phyloP scores from a whole-genome alignment of 139 green algal species.

The Nannochloris sp. region DNA sequence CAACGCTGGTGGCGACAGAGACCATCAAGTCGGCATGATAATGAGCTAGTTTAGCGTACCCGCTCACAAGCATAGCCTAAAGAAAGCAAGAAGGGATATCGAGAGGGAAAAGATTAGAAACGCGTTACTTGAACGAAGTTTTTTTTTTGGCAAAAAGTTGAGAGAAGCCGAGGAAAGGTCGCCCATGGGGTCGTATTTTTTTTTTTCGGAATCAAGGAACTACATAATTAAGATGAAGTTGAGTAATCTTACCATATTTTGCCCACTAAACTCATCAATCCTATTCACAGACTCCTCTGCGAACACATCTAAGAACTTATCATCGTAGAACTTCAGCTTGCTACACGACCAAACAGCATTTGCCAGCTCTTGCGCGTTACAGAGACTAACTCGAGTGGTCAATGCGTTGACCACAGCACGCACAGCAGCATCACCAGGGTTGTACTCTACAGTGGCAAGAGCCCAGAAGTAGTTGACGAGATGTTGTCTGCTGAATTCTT shows the following conservation, averaged over 20 bases:
- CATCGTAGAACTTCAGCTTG: conserved; percentile 31
- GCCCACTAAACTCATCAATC: conserved; percentile 37
- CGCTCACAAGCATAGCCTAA: conserved; percentile 43
- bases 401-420: conserved; percentile 17
- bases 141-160: too few relatives aligned
- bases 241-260: conserved; percentile 50
- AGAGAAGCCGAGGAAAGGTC: too few relatives aligned
- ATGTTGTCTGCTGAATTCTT: conserved; percentile 36
- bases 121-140: too few relatives aligned
- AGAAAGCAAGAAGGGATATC: too few relatives aligned
- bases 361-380: conserved; percentile 47
- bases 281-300: conserved; percentile 9
- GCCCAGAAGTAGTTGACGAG: conserved; percentile 38
- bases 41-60: conserved; percentile 32
- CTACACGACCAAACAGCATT: conserved; percentile 48
- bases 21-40: conserved; percentile 28
- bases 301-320: conserved; percentile 27
- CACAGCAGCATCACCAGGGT: background rate
- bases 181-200: too few relatives aligned
- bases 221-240: too few relatives aligned
- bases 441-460: conserved; percentile 28
- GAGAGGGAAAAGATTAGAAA: too few relatives aligned
- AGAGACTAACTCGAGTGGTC: conserved; percentile 18
- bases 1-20: conserved; percentile 7
- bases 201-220: too few relatives aligned